A percentile compares a stretch with the other conserved stretches of the same genome.
Conservation (phyloP, 345 rosid species). For the Carallia pectinifolia region DNA sequence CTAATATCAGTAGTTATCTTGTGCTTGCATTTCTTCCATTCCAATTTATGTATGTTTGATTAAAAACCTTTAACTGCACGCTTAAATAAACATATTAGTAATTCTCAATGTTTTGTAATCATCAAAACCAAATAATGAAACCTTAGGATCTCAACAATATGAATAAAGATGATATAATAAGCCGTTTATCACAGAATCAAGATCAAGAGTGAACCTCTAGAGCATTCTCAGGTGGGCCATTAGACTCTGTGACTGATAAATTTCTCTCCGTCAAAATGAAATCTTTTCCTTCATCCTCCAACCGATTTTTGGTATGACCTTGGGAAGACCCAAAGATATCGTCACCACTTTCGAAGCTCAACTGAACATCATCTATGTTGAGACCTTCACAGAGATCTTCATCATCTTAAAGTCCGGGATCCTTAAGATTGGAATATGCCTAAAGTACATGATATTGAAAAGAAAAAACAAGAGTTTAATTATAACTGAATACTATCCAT, state of each 20-base stretch:
- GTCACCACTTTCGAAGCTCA: slow-evolving; percentile 46
- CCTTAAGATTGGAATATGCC: slow-evolving; percentile 37
- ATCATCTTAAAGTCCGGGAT: slow-evolving; percentile 40
- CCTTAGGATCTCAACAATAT: too few species aligned
- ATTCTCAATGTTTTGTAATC: too few species aligned
- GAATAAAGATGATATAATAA: neutral
- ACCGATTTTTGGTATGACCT: slow-evolving; percentile 32
- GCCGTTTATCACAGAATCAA: neutral
- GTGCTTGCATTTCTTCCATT: too few species aligned
- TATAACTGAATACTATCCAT: neutral
- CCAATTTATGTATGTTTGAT: too few species aligned
- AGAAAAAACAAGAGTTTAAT: neutral
- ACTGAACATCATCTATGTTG: slow-evolving; percentile 46
- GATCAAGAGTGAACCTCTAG: slow-evolving; percentile 38
- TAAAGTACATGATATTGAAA: slow-evolving; percentile 17
- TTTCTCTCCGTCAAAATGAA: slow-evolving; percentile 38
- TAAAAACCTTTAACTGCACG: too few species aligned
- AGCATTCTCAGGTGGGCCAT: slow-evolving; percentile 43
- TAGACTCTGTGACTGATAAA: slow-evolving; percentile 41
- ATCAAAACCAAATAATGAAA: too few species aligned
- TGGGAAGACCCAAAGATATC: slow-evolving; percentile 46
- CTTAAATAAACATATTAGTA: too few species aligned
- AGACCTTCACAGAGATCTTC: slow-evolving; percentile 58
- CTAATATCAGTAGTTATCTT: too few species aligned
- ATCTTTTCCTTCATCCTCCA: slow-evolving; percentile 39